Evolutionary conservation across 2,329 filamentous ascomycete genomes (phyloP), one percentile per base, ranked within the genome.

Genomic region (Parascedosporium putredinis): DNA sequence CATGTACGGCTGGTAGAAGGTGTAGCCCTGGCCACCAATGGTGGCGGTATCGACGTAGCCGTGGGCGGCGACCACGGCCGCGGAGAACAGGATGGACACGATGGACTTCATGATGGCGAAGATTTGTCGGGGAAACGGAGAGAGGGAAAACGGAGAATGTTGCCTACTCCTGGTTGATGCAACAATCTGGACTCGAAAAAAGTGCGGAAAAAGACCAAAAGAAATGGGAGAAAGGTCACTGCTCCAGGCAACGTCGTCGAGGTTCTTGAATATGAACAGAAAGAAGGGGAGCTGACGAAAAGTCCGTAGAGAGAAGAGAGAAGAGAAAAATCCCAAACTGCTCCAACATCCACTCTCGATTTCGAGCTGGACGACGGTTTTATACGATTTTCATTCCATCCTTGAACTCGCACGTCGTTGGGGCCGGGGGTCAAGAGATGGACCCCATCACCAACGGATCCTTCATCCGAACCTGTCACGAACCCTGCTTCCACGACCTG

Each of bases 21-120:
- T 54, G 45, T 65, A 65, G 2, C 53, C 50, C 51, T 60, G 45
- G 16, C 69, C 67, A 3, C 62, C 66, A 48, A 75, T 73, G 10
- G 64, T 68, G 47, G 67, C 70, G 40, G 62, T 67, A 51, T 69
- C 65, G 48, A 77, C 67, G 51, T 70, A 72, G 29, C 74, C 74
- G 53, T 78, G 74, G 42, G 65, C 72, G 24, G 69, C 66, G 47
- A 68, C 70, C 50, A 68, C 56, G 53, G 66, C 64, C 49, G 67
- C 67, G n/a, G 50, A 63, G 49, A 48, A 65, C 18, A 56, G 61
- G 52, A 53, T 55, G 38, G 53, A 65, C 4, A 31, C 31, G 43
- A 52, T 31, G 43, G 27, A 18, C 47, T 49, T 55, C 53, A 55
- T 54, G 34, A 5, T 43, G 18, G 20, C 6, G 20, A 43, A 9